Conservation (phyloP, 257 asterid species). For the Plantago ovata region DNA sequence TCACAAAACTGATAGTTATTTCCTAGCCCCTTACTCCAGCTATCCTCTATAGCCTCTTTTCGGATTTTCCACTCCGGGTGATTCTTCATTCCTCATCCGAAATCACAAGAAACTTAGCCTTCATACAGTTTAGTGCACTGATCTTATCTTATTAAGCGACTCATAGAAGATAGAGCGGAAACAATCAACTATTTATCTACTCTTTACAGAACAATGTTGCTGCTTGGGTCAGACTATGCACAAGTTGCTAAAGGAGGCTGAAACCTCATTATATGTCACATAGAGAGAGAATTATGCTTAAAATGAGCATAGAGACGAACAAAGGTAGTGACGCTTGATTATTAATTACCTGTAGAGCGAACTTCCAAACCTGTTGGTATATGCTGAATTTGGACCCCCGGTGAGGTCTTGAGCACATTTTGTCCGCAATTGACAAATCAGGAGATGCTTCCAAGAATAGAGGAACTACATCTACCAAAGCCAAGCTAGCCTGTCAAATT, state of each 20-base stretch:
- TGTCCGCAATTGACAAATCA: conserved; percentile 39
- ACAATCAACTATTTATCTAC: conserved; percentile 8
- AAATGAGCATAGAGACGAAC: background rate
- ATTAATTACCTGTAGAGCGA: conserved; percentile 53
- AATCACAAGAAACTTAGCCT: conserved; percentile 58
- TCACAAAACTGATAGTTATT: conserved; percentile 24
- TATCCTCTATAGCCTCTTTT: conserved; percentile 25
- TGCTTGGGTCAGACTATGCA: no score
- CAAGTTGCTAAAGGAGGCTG: no score
- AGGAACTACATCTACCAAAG: conserved; percentile 74
- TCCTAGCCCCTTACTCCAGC: conserved; percentile 50
- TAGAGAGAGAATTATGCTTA: background rate
- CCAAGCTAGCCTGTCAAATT: conserved; percentile 43
- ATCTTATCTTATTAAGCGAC: conserved; percentile 67
- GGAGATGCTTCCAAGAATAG: conserved; percentile 69
- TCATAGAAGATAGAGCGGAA: conserved; percentile 43
- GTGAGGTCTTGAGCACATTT: conserved; percentile 19
- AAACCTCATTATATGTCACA: background rate
- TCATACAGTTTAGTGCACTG: conserved; percentile 71
- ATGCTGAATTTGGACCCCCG: conserved; percentile 55
- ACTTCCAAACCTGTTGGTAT: conserved; percentile 64
- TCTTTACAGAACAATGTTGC: background rate
- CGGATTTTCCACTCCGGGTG: conserved; percentile 30
- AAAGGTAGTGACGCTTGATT: background rate
- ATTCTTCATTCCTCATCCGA: conserved; percentile 43